Percentiles rank a stretch among this genome's conserved stretches.
These are phyloP conservation scores for Pseudogymnoascus sp. DNA, from an alignment of 2,329 filamentous ascomycete species.

Conservation along the genomic window DNA sequence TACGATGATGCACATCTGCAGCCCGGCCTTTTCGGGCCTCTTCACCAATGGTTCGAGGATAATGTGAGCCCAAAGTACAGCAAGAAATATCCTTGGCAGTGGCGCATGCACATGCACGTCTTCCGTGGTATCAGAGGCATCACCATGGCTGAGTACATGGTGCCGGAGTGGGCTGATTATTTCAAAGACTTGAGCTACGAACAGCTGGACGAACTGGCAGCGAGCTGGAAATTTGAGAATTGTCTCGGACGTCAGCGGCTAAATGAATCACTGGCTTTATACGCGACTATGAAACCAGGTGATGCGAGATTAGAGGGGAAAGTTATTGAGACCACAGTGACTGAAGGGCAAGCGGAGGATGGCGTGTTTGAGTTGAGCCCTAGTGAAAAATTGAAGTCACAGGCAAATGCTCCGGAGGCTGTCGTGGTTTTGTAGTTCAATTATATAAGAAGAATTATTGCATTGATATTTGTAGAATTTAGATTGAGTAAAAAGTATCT, in stretches of 20 bases:
- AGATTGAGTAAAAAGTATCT: no score
- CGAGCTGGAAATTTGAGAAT: constrained; percentile 44
- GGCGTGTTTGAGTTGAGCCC: constrained; percentile 28
- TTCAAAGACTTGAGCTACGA: constrained; percentile 37
- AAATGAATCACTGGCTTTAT: constrained; percentile 30
- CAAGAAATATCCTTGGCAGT: constrained; percentile 21
- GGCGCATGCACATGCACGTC: constrained; percentile 24
- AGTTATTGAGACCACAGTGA: constrained; percentile 18
- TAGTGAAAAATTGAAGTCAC: constrained; percentile 20
- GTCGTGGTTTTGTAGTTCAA: background rate
- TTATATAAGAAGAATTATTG: background rate
- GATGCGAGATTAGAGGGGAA: constrained; percentile 24
- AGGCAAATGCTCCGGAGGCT: background rate
- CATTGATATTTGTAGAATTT: background rate
- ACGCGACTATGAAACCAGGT: constrained; percentile 22
- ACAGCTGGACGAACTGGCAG: constrained; percentile 39
- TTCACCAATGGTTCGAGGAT: constrained; percentile 21
- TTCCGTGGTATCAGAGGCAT: constrained; percentile 22
- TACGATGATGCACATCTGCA: constrained; percentile 39
- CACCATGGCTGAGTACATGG: constrained; percentile 36
- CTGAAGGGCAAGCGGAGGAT: constrained; percentile 9
- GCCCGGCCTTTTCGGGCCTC: constrained; percentile 17
- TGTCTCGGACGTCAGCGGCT: constrained; percentile 42
- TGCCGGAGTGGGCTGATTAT: constrained; percentile 40
- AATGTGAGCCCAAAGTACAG: constrained; percentile 19